phyloP scores from a whole-genome alignment of 2,329 filamentous ascomycete genomes.

The Colletotrichum trifolii region DNA sequence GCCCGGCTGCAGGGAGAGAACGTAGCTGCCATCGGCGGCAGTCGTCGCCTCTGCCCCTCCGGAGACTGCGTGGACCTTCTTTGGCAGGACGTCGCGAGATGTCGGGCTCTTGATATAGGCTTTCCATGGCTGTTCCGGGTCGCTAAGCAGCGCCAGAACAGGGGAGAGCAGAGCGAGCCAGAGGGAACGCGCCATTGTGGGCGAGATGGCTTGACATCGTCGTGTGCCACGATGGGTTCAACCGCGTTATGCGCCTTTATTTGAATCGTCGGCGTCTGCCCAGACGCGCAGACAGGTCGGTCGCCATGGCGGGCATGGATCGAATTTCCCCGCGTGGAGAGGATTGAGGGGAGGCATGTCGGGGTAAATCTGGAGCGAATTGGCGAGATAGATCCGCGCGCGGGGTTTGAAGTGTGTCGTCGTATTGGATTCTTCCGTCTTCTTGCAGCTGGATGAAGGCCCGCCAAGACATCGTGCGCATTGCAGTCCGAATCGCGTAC shows the following conservation, averaged over 20 bases:
- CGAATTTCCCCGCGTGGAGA: conserved; percentile 26
- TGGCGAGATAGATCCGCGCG: conserved; percentile 17
- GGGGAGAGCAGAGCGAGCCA: conserved; percentile 8
- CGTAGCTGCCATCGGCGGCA: conserved; percentile 15
- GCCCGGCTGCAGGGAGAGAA: conserved; percentile 14
- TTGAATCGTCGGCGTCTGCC: conserved; percentile 2
- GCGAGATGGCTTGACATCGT: background rate
- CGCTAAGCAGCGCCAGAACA: background rate
- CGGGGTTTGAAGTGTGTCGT: conserved; percentile 12
- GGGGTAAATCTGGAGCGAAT: conserved; percentile 34
- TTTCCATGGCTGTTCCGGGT: conserved; percentile 28
- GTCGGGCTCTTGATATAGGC: conserved; percentile 26
- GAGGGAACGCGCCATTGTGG: conserved; percentile 19
- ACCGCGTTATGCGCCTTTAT: background rate
- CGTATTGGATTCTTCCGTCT: conserved; percentile 3
- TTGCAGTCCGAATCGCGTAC: no score
- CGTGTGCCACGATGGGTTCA: background rate
- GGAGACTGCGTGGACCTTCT: conserved; percentile 27
- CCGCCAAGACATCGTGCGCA: no score
- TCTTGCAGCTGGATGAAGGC: background rate
- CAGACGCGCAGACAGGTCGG: background rate
- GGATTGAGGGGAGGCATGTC: conserved; percentile 26
- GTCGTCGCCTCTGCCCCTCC: conserved; percentile 18
- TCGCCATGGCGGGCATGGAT: conserved; percentile 4
- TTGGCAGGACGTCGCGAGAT: conserved; percentile 25